Evolutionary conservation across 495 filamentous ascomycete species (phyloP), one percentile per base, ranked within the genome.

Genomic region (Neurospora sp.): DNA sequence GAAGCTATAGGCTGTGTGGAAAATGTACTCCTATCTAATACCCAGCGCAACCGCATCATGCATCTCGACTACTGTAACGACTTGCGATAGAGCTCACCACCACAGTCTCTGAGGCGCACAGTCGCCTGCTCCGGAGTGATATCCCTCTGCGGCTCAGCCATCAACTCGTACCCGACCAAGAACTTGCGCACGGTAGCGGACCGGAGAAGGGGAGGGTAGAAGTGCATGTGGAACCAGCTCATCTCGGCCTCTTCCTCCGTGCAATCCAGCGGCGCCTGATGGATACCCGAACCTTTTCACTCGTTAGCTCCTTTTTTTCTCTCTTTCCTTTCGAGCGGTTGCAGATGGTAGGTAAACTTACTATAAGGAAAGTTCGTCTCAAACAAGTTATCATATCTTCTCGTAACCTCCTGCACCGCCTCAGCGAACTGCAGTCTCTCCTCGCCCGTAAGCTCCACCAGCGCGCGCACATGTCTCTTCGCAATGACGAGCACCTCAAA

Each of bases 51-150:
- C 0, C 54, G 54, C 28, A 31, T 62, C 28, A 24, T 54, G 21
- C 2, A 6, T 5, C 39, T 15, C n/a, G 2, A 15, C 78, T 59
- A 83, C 70, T 86, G 78, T 73, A 93, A 73, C 75, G 87, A 87
- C 82, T 90, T 92, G 73, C 96, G 88, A 78, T 98, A 98, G 70
- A 98, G 82, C 81, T 92, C 89, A 7, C 94, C 94, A 0, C 91
- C 93, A 70, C 92, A 86, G 70, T 86, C 85, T 74, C 94, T 86
- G 70, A 99, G 81, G 43, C 89, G 88, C 38, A 89, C 90, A 37
- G 96, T 93, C 15, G 96, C 96, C 81, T 99, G 96, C 81, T 99
- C 96, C 0, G 96, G 94, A 2, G 96, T 99, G 78, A 99, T 99
- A 80, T 99, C 96, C 69, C 96, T 89, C 81, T 99, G 96, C 36